A percentile compares a stretch with the other conserved stretches of the same genome.
Conservation (phyloP, 2,329 filamentous ascomycete species). For the Huntiella decipiens region DNA sequence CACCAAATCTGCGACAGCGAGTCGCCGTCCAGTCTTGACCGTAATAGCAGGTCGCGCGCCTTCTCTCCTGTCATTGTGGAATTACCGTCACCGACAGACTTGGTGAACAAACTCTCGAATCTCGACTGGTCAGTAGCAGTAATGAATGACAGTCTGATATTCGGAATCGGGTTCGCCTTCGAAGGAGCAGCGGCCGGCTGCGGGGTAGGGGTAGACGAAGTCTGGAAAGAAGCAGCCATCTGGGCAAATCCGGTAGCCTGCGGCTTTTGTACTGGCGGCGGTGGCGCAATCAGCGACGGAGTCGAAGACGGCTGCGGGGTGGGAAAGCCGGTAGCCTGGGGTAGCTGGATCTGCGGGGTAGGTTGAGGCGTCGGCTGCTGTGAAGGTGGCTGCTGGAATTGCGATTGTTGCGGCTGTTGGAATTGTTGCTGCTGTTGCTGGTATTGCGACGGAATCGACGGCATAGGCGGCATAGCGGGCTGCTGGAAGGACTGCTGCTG, state of each 20-base stretch:
- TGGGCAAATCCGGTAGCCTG: slow-evolving; percentile 46
- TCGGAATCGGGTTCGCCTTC: slow-evolving; percentile 65
- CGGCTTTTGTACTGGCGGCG: slow-evolving; percentile 43
- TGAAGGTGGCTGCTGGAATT: slow-evolving; percentile 22
- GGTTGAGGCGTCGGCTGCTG: slow-evolving; percentile 23
- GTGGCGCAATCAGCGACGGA: slow-evolving; percentile 21
- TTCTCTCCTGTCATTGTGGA: slow-evolving; percentile 84
- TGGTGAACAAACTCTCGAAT: slow-evolving; percentile 95
- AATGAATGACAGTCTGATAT: slow-evolving; percentile 86
- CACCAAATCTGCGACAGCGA: slow-evolving; percentile 87
- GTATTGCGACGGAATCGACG: slow-evolving; percentile 39
- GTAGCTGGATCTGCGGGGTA: slow-evolving; percentile 22
- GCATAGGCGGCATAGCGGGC: slow-evolving; percentile 35
- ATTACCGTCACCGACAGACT: slow-evolving; percentile 66
- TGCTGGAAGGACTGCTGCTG: slow-evolving; percentile 41
- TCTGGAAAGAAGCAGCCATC: slow-evolving; percentile 49
- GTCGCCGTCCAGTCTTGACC: slow-evolving; percentile 74
- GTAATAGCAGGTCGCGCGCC: slow-evolving; percentile 70
- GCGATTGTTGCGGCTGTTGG: slow-evolving; percentile 25
- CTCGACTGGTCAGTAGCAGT: slow-evolving; percentile 87
- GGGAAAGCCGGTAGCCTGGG: slow-evolving; percentile 27
- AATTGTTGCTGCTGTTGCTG: slow-evolving; percentile 40
- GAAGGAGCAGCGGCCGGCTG: slow-evolving; percentile 26
- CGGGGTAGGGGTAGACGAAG: slow-evolving; percentile 38
- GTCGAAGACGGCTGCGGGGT: slow-evolving; percentile 27